phyloP scores from a whole-genome alignment of 73 alveolate genomes.

The Symbiodinium pilosum region DNA sequence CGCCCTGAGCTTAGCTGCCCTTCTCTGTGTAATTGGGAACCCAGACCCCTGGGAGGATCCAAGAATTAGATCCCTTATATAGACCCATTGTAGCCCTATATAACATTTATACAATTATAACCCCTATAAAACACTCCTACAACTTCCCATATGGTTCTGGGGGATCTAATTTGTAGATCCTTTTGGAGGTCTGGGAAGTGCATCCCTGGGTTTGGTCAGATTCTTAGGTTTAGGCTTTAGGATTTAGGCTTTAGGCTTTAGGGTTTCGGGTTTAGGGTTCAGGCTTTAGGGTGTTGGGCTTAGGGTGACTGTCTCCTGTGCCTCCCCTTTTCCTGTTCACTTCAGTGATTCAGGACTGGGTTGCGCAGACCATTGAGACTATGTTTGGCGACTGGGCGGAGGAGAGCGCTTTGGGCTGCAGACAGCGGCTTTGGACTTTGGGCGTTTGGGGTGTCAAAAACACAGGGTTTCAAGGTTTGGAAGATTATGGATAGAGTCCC shows the following conservation, averaged over 20 bases:
- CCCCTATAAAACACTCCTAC: no score
- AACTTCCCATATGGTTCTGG: no score
- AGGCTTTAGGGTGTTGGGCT: not conserved
- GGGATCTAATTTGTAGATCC: no score
- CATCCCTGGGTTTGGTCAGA: no score
- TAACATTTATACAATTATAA: no score
- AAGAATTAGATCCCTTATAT: no score
- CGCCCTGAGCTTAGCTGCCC: not conserved
- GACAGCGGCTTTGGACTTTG: not conserved
- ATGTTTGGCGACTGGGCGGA: slow-evolving; percentile 83
- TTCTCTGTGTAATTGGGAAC: no score
- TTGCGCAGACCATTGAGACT: slow-evolving; percentile 38
- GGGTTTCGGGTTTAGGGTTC: not conserved
- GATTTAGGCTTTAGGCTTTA: not conserved
- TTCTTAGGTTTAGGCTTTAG: no score
- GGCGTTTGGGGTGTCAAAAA: not conserved
- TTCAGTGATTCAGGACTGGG: slow-evolving; percentile 13
- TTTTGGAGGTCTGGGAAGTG: no score
- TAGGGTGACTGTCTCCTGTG: not conserved
- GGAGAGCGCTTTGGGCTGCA: not conserved
- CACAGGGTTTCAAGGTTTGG: not conserved
- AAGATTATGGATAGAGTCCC: not conserved
- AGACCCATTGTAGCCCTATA: no score
- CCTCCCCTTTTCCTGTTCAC: not conserved
- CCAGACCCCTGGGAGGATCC: no score